These are phyloP conservation scores for Sergeia podlipaevii DNA, from an alignment of 208 protist genomes.

Conservation along the genomic window DNA sequence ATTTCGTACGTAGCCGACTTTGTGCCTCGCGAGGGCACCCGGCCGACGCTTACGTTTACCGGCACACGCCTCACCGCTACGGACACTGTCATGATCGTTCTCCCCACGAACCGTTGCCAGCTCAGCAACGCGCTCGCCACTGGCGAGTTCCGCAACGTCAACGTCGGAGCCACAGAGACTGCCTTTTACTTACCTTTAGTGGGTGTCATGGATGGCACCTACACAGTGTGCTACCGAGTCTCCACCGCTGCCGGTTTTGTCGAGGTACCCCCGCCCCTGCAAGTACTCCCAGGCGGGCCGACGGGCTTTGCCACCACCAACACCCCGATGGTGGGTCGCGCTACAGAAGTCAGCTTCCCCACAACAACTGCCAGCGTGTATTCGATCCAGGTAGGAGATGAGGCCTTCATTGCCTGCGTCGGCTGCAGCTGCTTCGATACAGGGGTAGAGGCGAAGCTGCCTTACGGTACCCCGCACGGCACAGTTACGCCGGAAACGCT, in stretches of 20 bases:
- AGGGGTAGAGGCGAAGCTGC: constrained; percentile 25
- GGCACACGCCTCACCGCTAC: constrained; percentile 42
- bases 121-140: constrained; percentile 35
- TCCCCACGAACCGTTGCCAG: constrained; percentile 35
- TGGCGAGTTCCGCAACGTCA: constrained; percentile 32
- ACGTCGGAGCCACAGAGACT: constrained; percentile 16
- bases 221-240: constrained; percentile 79
- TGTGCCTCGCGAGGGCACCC: constrained; percentile 72
- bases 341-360: constrained; percentile 53
- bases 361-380: constrained; percentile 18
- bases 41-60: constrained; percentile 63
- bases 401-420: constrained; percentile 57
- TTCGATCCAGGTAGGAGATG: constrained; percentile 31
- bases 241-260: constrained; percentile 44
- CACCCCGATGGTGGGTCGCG: constrained; percentile 77
- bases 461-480: constrained; percentile 53
- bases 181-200: constrained; percentile 46
- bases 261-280: constrained; percentile 35
- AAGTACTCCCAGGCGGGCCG: constrained; percentile 56
- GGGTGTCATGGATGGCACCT: constrained; percentile 19
- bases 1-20: constrained; percentile 63
- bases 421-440: constrained; percentile 71
- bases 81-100: constrained; percentile 66
- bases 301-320: constrained; percentile 56
- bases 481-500: constrained; percentile 9